Base-by-base conservation (phyloP, 1,284 basidiomycete species). In the Fomitopsis palustris region DNA sequence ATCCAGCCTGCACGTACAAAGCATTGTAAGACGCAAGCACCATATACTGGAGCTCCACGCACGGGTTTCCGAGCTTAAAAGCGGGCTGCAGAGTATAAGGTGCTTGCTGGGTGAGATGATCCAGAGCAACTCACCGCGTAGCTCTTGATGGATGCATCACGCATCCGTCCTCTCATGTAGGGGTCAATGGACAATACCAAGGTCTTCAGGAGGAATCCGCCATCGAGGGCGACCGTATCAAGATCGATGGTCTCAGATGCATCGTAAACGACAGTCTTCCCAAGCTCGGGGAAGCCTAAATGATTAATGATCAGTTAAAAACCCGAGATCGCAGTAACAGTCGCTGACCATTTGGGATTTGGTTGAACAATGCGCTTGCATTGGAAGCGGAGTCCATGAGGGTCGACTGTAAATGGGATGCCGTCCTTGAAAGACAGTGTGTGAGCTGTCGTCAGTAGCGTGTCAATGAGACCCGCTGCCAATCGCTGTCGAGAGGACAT, bases 121-220 rank as follows among this genome's bases (percentile, higher is more conserved):
- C n/a, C 17, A 38, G 14, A 27, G 8, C 17, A 17, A 55, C 54
- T 23, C 51, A 59, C 71, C 4, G 61, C 42, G 57, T 76, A 75
- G 9, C 67, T 72, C 52, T 69, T 54, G 7, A 59, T 60, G 8
- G 56, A 59, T 1, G 69, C 58, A 5, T 59, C 63, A 6, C 72
- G 66, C 81, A 82, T 75, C 53, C 66, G 58, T 12, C 67, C 68
- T 38, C 72, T 67, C 70, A 82, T 65, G 68, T 83, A 83, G 0
- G 82, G 82, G 63, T 84, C 82, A 27, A 82, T 71, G 14, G 75
- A 79, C 5, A 82, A 64, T 0, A 75, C 74, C 17, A 83, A 70
- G 6, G 75, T 74, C 70, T 84, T 83, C 55, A 81, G 61, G n/a
- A 86, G 71, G 61, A 83, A 69, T 1, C 82, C 82, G 21, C 83